A percentile compares a stretch with the other conserved stretches of the same genome.
Evolutionary conservation across 257 asterid species (phyloP).

Genomic region (Nemophila menziesii): DNA sequence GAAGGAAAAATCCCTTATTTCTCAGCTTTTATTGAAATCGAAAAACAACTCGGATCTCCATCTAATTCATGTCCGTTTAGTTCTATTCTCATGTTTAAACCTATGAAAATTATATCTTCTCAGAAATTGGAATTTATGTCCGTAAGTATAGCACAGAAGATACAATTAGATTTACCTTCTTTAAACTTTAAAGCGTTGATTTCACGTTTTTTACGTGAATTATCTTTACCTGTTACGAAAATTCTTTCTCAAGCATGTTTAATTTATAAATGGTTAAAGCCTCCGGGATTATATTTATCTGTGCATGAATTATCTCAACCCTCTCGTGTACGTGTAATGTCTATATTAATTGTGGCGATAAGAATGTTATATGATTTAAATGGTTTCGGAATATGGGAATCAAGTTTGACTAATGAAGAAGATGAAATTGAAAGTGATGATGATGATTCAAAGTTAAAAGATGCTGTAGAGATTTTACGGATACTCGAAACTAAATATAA

Average conservation of each 20-base stretch:
- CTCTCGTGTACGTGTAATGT: constrained; percentile 60
- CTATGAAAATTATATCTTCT: constrained; percentile 29
- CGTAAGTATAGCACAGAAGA: constrained; percentile 44
- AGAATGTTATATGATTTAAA: constrained; percentile 51
- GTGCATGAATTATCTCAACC: constrained; percentile 45
- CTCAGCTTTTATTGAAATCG: constrained; percentile 47
- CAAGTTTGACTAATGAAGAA: constrained; percentile 26
- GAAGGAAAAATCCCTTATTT: constrained; percentile 86
- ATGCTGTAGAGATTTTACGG: constrained; percentile 34
- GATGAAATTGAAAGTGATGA: constrained; percentile 8
- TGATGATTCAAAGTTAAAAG: constrained; percentile 17
- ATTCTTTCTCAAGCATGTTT: constrained; percentile 53
- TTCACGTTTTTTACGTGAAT: constrained; percentile 40
- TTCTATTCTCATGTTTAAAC: constrained; percentile 56
- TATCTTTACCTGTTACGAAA: constrained; percentile 40
- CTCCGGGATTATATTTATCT: constrained; percentile 54
- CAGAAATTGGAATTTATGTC: constrained; percentile 69
- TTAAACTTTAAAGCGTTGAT: constrained; percentile 66
- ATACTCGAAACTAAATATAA: constrained; percentile 39
- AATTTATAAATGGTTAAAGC: constrained; percentile 64
- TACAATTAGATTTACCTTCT: constrained; percentile 58
- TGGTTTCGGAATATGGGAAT: constrained; percentile 78
- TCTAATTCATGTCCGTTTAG: constrained; percentile 48
- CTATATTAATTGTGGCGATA: constrained; percentile 56
- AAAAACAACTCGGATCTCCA: constrained; percentile 45